Conservation (phyloP, 2,329 filamentous ascomycete species). For the Malbranchea zuffiana region DNA sequence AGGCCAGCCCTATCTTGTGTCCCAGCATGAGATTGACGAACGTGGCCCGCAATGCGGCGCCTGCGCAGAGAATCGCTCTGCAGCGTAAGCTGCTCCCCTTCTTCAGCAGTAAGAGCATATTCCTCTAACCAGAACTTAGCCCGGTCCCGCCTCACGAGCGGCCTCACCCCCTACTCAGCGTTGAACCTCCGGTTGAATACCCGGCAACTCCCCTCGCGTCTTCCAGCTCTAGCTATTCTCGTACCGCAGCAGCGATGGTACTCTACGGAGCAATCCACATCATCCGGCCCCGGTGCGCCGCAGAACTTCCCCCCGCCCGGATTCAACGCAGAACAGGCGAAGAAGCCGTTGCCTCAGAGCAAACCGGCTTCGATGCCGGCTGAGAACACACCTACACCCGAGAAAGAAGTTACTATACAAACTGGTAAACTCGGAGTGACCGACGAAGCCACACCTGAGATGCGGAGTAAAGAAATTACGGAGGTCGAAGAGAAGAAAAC, state of each 20-base stretch:
- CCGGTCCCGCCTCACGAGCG: constrained; percentile 24
- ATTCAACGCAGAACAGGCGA: constrained; percentile 81
- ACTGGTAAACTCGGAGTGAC: not conserved
- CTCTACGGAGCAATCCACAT: constrained; percentile 48
- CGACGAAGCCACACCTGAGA: constrained; percentile 25
- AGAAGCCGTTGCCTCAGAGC: constrained; percentile 56
- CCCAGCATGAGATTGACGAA: constrained; percentile 29
- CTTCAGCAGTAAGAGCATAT: not conserved
- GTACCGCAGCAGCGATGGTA: constrained; percentile 41
- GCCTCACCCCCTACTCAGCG: constrained; percentile 24
- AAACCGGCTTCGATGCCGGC: constrained; percentile 2
- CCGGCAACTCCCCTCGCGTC: constrained; percentile 37
- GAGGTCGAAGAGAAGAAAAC: constrained; percentile 41
- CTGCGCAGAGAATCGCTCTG: constrained; percentile 10
- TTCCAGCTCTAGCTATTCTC: constrained; percentile 49
- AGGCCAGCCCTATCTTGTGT: constrained; percentile 1
- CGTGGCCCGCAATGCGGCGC: constrained; percentile 25
- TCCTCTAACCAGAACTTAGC: constrained; percentile 17
- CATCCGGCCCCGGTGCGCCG: constrained; percentile 33
- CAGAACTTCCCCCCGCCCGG: constrained; percentile 64
- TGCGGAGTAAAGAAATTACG: constrained; percentile 23
- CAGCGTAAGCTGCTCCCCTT: constrained; percentile 5
- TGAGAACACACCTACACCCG: constrained; percentile 1
- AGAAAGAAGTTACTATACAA: constrained; percentile 6
- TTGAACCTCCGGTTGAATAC: constrained; percentile 26